Base-by-base conservation (phyloP, 2,329 filamentous ascomycete species). In the Colletotrichum incanum region DNA sequence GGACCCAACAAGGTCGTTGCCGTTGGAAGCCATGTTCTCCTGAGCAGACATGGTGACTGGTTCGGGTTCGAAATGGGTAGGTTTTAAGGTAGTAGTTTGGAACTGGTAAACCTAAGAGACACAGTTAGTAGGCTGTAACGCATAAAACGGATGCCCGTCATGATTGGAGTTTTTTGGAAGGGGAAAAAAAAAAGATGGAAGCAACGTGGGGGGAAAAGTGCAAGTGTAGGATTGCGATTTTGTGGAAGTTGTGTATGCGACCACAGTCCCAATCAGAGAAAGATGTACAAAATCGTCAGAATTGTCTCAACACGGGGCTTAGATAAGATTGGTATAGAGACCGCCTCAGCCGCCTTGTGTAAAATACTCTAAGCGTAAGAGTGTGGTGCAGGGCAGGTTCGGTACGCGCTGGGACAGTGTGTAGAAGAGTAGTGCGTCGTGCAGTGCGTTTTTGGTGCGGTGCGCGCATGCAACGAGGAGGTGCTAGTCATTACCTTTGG, bases 31-130 rank as follows among this genome's bases (percentile, higher is more conserved):
- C 67, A 88, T 83, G 72, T 81, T 79, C 74, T 92, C 89, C 80
- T 93, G 91, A 71, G 86, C 80, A 79, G 92, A 91, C 92, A 93
- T 94, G 75, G 74, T 82, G 78, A 67, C 54, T 75, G 69, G 68
- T 71, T 75, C 34, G 31, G 34, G 7, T 60, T 58, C 52, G 69
- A 52, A 66, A 63, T 54, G 68, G 34, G n/a, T 73, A 26, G 14
- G 34, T 28, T 73, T 73, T 6, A 7, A 43, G 47, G 45, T 26
- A 43, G 31, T 52, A 18, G 37, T 20, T 16, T 20, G 34, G 20
- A 65, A 31, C 18, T 45, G 18, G 18, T 26, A 28, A 54, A 20
- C 47, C 28, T 41, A n/a, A 41, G 1, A 20, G 5, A 28, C 11
- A 20, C 6, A 2, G 45, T 52, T 52, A 41, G 60, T 31, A 52